phyloP scores from a whole-genome alignment of 2,329 filamentous ascomycete genomes.

The Aspergillus japonicus region DNA sequence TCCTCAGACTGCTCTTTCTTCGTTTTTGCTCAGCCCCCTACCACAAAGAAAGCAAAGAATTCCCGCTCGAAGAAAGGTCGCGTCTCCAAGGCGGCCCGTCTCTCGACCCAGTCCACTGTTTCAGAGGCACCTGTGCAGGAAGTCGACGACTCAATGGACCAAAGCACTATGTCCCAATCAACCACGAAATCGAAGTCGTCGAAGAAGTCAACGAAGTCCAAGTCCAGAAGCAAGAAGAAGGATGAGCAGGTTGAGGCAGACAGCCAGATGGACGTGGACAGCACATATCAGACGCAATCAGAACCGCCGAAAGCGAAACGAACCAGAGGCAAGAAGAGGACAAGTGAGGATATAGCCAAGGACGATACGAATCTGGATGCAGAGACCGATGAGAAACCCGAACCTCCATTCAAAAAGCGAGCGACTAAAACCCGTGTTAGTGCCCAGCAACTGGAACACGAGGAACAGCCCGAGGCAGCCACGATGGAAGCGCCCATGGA shows the following conservation, averaged over 20 bases:
- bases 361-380: constrained; percentile 21
- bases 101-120: constrained; percentile 54
- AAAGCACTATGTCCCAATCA: constrained; percentile 54
- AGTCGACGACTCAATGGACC: constrained; percentile 54
- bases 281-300: constrained; percentile 23
- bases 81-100: constrained; percentile 68
- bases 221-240: constrained; percentile 39
- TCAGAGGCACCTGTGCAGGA: constrained; percentile 47
- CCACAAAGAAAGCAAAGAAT: constrained; percentile 58
- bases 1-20: constrained; percentile 84
- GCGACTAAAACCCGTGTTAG: constrained; percentile 54
- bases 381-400: constrained; percentile 25
- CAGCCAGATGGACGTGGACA: constrained; percentile 32
- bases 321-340: constrained; percentile 59
- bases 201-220: constrained; percentile 40
- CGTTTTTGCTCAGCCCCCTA: constrained; percentile 55
- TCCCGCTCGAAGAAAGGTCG: constrained; percentile 54
- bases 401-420: constrained; percentile 59
- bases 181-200: constrained; percentile 55
- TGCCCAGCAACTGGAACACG: constrained; percentile 34
- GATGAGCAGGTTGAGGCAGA: constrained; percentile 46
- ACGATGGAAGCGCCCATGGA: constrained; percentile 30
- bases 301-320: constrained; percentile 40
- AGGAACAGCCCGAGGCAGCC: constrained; percentile 36
- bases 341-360: constrained; percentile 55